These are phyloP conservation scores for Hypoxylon trugodes DNA, from an alignment of 495 filamentous ascomycete genomes.

Conservation along the genomic window DNA sequence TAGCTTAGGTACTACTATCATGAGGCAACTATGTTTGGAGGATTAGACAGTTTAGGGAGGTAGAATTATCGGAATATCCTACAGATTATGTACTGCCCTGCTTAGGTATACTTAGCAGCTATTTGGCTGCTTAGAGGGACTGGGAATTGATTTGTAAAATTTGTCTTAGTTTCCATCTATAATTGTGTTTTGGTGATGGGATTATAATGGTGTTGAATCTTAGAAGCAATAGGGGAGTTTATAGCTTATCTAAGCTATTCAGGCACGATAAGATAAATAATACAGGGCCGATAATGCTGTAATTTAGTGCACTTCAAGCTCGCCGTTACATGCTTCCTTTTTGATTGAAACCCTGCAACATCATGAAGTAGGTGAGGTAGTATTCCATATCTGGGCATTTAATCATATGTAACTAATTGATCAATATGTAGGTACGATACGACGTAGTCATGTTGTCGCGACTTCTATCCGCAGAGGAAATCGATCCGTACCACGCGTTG, in stretches of 20 bases:
- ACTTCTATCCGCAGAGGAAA: background rate
- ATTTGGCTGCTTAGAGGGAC: too few relatives aligned
- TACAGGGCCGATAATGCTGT: background rate
- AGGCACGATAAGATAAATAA: conserved; percentile 12
- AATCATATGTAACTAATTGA: background rate
- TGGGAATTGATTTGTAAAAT: too few relatives aligned
- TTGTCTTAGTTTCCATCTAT: too few relatives aligned
- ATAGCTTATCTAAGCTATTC: conserved; percentile 5
- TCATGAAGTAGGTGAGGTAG: background rate
- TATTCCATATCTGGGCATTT: background rate
- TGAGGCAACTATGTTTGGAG: too few relatives aligned
- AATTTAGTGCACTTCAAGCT: too few relatives aligned
- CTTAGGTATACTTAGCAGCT: too few relatives aligned
- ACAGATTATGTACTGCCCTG: too few relatives aligned
- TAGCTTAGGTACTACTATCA: too few relatives aligned
- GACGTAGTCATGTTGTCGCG: conserved; percentile 4
- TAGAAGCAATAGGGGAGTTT: background rate
- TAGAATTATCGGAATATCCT: too few relatives aligned
- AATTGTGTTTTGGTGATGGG: background rate
- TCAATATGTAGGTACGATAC: background rate
- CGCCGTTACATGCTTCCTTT: too few relatives aligned
- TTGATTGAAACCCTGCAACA: background rate
- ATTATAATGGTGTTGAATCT: background rate
- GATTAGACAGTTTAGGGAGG: too few relatives aligned
- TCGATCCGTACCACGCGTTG: background rate